Base-by-base conservation (phyloP, 163 green algal genomes). In the Volvox carteri region DNA sequence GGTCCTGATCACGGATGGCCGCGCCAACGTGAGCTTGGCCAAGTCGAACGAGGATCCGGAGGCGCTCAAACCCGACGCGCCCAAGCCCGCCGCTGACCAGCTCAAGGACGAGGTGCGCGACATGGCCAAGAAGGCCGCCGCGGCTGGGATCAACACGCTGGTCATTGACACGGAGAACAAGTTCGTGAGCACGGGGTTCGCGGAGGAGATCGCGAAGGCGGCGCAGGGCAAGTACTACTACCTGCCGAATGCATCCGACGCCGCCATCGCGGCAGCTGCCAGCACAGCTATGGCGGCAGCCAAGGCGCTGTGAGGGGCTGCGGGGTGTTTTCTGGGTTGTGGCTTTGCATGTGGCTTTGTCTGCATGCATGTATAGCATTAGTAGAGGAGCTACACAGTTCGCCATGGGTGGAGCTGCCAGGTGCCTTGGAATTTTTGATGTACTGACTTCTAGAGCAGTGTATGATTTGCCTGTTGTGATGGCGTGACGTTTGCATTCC, bases 111-210 rank as follows among this genome's bases (percentile, higher is more conserved):
- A 87, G 81, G 81, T 99, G n/a, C 92, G 97, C 4, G 98, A 99
- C 93, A 99, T 99, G 96, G 95, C 98, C 58, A 98, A 97, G 91
- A 97, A 97, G 92, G 81, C 97, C n/a, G 81, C 48, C 33, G 92
- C 90, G 14, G 93, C 95, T 5, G 95, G 95, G 85, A 93, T 99
- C 87, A 94, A 98, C 85, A 90, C 99, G 91, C 94, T 99, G 70
- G 98, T 99, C 54, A 99, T 99, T 79, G 98, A 99, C 95, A 99
- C 97, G 35, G 97, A 99, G 92, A 99, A 99, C 94, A 98, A 99
- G 93, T 99, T 99, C 95, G 98, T 99, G 54, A 98, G 94, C 48
- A 99, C 98, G 14, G 95, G 88, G 28, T 91, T 91, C 77, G 86
- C 86, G 28, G 84, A 92, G 79, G 90, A 92, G 91, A 99, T 99